Percentiles rank a stretch among this genome's conserved stretches.
phyloP scores from a whole-genome alignment of 331 rosid genomes.

The Ulmus americana region DNA sequence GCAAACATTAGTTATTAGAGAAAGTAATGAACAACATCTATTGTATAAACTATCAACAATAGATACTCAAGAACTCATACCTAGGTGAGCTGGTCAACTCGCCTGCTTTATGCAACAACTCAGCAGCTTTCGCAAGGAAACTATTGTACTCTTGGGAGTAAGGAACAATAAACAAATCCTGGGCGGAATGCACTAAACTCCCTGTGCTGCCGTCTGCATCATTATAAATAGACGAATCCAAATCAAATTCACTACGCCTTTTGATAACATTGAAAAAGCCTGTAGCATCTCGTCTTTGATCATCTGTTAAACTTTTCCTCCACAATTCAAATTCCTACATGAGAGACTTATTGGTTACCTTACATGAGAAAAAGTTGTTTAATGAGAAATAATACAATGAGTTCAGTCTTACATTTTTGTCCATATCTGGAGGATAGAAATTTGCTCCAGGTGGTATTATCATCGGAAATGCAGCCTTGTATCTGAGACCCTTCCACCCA shows the following conservation, averaged over 20 bases:
- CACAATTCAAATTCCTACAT: conserved; percentile 77
- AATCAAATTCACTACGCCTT: conserved; percentile 54
- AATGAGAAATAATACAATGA: conserved; percentile 6
- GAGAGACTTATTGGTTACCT: conserved; percentile 25
- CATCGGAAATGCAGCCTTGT: conserved; percentile 74
- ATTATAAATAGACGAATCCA: conserved; percentile 37
- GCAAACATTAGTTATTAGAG: conserved; percentile 8
- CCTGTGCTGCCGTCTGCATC: conserved; percentile 15
- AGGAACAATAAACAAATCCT: conserved; percentile 59
- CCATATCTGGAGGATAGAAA: conserved; percentile 95
- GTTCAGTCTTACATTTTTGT: conserved; percentile 56
- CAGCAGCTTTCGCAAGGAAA: conserved; percentile 62
- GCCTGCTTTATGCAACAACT: conserved; percentile 81
- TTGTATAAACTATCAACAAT: background rate
- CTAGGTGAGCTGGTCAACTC: conserved; percentile 53
- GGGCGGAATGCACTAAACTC: conserved; percentile 22
- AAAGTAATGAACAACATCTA: background rate
- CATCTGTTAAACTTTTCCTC: conserved; percentile 57
- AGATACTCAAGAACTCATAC: conserved; percentile 27
- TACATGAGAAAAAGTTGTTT: conserved; percentile 15
- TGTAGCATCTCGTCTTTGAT: conserved; percentile 54
- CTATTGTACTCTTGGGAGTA: conserved; percentile 68
- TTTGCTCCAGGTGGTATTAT: conserved; percentile 83
- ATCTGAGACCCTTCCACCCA: conserved; percentile 85
- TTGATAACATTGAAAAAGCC: conserved; percentile 73